Conservation (phyloP, 148 eudicot genomes). For the Nyssa sinensis region DNA sequence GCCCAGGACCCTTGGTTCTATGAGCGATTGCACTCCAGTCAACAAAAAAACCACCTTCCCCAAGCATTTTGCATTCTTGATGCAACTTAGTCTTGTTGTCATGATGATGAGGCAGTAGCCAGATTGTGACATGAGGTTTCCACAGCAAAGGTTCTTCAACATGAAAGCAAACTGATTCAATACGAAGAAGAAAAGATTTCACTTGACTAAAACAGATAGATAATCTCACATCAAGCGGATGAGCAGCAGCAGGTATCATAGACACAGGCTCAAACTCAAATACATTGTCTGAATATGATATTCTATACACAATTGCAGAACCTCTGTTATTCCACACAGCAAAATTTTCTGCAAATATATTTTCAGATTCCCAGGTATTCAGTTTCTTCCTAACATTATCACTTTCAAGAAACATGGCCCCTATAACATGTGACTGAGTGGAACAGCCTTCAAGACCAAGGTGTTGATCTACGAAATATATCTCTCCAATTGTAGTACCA, state of each 20-base stretch:
- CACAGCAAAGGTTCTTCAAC: conserved; percentile 61
- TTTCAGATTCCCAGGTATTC: conserved; percentile 23
- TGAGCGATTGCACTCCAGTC: conserved; percentile 36
- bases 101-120: conserved; percentile 47
- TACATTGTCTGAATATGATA: conserved; percentile 47
- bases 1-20: conserved; percentile 17
- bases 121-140: conserved; percentile 76
- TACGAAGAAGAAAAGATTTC: conserved; percentile 51
- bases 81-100: conserved; percentile 26
- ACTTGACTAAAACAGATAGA: conserved; percentile 52
- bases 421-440: conserved; percentile 40
- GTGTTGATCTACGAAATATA: conserved; percentile 44
- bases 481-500: conserved; percentile 56
- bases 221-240: conserved; percentile 37
- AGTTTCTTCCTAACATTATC: conserved; percentile 24
- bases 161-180: conserved; percentile 61
- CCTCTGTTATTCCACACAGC: conserved; percentile 78
- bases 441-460: conserved; percentile 37
- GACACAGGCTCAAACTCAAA: conserved; percentile 47
- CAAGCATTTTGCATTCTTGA: conserved; percentile 46
- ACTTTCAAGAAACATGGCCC: conserved; percentile 62
- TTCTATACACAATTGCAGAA: conserved; percentile 46
- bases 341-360: conserved; percentile 40
- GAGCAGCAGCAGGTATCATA: conserved; percentile 52
- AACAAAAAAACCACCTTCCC: conserved; percentile 52